Conservation (phyloP, 225 moss, liverwort and hornwort genomes). For the Pseudoscleropodium purum region DNA sequence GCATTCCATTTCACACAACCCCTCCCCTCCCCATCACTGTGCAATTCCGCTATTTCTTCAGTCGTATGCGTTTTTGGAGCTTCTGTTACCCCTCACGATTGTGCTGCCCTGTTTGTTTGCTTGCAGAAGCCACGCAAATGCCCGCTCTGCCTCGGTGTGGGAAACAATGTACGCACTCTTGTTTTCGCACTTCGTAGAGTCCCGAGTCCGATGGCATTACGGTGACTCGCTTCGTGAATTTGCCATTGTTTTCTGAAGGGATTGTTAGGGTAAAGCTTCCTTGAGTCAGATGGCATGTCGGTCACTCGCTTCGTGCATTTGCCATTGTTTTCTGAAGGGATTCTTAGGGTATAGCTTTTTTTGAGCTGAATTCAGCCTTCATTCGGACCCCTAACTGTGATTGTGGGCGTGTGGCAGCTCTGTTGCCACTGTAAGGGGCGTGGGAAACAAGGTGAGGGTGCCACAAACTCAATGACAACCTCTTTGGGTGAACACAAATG, state of each 20-base stretch:
- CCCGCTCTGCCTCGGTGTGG: constrained; percentile 47
- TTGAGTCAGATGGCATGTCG: background rate
- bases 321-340: background rate
- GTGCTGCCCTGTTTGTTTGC: background rate
- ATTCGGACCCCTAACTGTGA: background rate
- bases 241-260: background rate
- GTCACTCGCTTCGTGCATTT: background rate
- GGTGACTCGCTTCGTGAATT: background rate
- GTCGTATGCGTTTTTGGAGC: background rate
- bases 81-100: background rate
- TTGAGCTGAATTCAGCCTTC: background rate
- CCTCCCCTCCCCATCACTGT: background rate
- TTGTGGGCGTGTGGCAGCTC: constrained; percentile 46
- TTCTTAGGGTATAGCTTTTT: background rate
- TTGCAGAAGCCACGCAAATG: constrained; percentile 49
- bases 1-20: background rate
- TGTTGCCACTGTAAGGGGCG: constrained; percentile 84
- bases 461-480: background rate
- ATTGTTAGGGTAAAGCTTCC: background rate
- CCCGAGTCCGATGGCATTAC: background rate
- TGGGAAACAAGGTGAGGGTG: constrained; percentile 70
- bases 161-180: constrained; percentile 29
- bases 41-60: background rate
- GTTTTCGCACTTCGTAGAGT: background rate
- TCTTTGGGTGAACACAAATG: background rate